Evolutionary conservation across 2,329 filamentous ascomycete species (phyloP), one percentile per base, ranked within the genome.

Genomic region (Ophiostoma pallidulum): DNA sequence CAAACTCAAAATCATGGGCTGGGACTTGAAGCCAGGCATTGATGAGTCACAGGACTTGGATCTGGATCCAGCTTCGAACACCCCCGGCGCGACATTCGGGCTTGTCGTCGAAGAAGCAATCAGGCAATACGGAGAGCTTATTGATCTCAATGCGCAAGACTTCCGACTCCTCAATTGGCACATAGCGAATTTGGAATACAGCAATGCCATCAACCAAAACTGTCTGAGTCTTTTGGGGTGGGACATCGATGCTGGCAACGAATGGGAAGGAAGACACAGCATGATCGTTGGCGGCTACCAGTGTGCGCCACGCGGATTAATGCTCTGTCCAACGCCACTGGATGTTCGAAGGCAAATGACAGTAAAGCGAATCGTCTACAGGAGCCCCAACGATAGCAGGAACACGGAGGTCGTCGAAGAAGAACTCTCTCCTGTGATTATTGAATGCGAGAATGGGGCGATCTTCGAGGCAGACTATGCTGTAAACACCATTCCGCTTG

Each of bases 161-260:
- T 82, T 94, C 64, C 80, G 92, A 39, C 72, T 98, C 14, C 75
- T 97, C 59, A 98, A 96, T 60, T 98, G 92, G 92, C 94, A 98
- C 64, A 85, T 96, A 63, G 94, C 94, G 54, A 98, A 98, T 60
- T 74, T 98, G 13, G 92, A 98, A 64, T 98, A 98, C 61, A 94
- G 91, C 53, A 98, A 97, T 63, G 92, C 92, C 2, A 86, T 82
- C 2, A 94, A 89, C 55, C 80, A 95, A 47, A 82, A 85, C 54
- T 84, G 85, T 53, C 76, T 98, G 16, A 97, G 91, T 63, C 77
- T 98, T 13, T 80, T 83, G 8, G 83, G 90, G 0, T 97, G 94
- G 87, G 94, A 98, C 64, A 89, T 98, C 58, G 94, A 98, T 60
- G 89, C 90, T 42, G 92, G 92, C 0, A 96, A 98, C 58, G 92